Evolutionary conservation across 208 protist genomes (phyloP).

Genomic region (Leishmania turanica): DNA sequence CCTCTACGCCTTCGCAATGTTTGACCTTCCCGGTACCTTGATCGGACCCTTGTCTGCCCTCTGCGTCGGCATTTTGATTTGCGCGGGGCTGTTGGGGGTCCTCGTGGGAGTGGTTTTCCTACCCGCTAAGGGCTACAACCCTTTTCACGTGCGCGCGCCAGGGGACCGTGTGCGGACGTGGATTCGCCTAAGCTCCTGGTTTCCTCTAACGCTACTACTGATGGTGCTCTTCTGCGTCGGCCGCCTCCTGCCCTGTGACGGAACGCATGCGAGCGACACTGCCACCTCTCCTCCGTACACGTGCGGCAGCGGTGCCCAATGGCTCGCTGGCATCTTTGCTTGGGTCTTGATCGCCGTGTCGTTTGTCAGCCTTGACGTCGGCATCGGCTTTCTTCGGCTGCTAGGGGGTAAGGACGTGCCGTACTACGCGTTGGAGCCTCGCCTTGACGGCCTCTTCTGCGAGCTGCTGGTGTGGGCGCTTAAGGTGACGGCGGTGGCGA

Average conservation of each 20-base stretch:
- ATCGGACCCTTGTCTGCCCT: conserved; percentile 6
- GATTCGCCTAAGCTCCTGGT: conserved; percentile 18
- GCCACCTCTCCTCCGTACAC: not conserved
- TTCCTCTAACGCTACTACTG: conserved; percentile 20
- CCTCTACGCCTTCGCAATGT: conserved; percentile 29
- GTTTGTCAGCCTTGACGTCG: conserved; percentile 24
- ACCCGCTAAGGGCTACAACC: conserved; percentile 20
- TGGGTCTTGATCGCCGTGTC: conserved; percentile 13
- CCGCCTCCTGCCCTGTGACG: conserved; percentile 21
- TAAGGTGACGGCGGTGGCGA: conserved; percentile 23
- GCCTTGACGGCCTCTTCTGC: conserved; percentile 25
- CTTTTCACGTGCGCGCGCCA: conserved; percentile 6
- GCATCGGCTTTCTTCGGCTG: conserved; percentile 14
- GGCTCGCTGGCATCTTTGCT: conserved; percentile 5
- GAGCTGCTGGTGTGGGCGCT: conserved; percentile 32
- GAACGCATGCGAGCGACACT: conserved; percentile 3
- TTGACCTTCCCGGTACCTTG: conserved; percentile 4
- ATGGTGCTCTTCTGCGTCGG: conserved; percentile 16
- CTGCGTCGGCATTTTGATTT: conserved; percentile 19
- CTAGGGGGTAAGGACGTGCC: conserved; percentile 9
- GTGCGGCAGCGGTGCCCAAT: conserved; percentile 22
- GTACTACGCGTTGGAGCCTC: conserved; percentile 36
- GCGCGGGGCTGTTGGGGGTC: conserved; percentile 2
- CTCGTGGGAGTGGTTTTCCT: conserved; percentile 8
- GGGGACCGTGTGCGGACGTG: conserved; percentile 17